A percentile compares a stretch with the other conserved stretches of the same genome.
These are phyloP conservation scores for Ogataea minuta DNA, from an alignment of 805 yeast species.

Conservation along the genomic window DNA sequence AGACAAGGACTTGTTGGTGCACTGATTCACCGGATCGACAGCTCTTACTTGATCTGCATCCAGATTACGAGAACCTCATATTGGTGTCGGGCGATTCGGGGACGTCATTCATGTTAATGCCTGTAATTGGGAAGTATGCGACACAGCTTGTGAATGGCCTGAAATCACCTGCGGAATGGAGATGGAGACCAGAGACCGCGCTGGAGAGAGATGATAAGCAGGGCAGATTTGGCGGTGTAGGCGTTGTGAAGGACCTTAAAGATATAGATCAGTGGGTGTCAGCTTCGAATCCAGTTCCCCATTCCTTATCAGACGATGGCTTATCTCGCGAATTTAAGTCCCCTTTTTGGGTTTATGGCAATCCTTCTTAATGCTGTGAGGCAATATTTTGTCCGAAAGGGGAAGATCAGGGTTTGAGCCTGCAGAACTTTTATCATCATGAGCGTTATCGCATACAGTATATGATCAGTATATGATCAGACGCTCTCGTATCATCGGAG, in stretches of 20 bases:
- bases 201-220: conserved; percentile 22
- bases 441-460: too few relatives aligned
- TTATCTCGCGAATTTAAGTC: conserved; percentile 2
- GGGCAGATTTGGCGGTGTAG: conserved; percentile 32
- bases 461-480: too few relatives aligned
- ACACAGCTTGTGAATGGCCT: conserved; percentile 10
- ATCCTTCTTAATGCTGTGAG: neutral
- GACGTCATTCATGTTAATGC: conserved; percentile 28
- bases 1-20: conserved; percentile 29
- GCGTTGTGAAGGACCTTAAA: conserved; percentile 29
- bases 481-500: too few relatives aligned
- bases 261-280: conserved; percentile 29
- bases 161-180: conserved; percentile 6
- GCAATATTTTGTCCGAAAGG: too few relatives aligned
- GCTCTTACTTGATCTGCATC: conserved; percentile 22
- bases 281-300: conserved; percentile 18
- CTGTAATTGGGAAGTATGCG: conserved; percentile 25
- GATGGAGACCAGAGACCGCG: conserved; percentile 15
- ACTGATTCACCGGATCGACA: conserved; percentile 29
- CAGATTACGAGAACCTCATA: conserved; percentile 17
- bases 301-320: too few relatives aligned
- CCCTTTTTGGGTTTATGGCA: neutral
- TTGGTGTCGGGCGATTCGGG: conserved; percentile 31
- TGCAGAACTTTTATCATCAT: too few relatives aligned
- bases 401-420: too few relatives aligned